Conservation (phyloP, 106 monocot species). For the Dendrobium catenatum region DNA sequence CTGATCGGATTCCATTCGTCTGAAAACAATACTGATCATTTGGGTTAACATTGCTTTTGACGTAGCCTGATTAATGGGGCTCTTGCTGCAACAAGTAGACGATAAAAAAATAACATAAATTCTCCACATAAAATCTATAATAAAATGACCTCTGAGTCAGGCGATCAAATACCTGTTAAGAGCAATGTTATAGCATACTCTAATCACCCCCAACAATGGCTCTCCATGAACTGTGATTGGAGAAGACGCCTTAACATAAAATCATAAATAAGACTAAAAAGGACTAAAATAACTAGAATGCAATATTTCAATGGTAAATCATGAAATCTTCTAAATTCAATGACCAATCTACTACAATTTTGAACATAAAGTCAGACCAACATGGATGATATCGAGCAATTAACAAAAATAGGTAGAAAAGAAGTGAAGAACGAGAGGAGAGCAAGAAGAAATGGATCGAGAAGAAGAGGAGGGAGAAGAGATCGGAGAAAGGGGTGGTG, state of each 20-base stretch:
- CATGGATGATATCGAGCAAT: background rate
- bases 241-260: background rate
- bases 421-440: background rate
- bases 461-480: background rate
- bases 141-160: background rate
- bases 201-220: conserved; percentile 75
- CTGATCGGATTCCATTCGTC: conserved; percentile 92
- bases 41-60: conserved; percentile 98
- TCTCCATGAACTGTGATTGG: conserved; percentile 82
- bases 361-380: background rate
- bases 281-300: background rate
- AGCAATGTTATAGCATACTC: conserved; percentile 95
- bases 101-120: conserved; percentile 3
- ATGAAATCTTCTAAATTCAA: background rate
- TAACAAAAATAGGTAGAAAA: background rate
- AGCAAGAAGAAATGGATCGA: background rate
- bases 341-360: background rate
- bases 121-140: background rate
- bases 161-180: conserved; percentile 63
- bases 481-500: background rate
- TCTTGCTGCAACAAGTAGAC: conserved; percentile 57
- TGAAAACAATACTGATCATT: conserved; percentile 85
- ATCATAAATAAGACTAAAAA: background rate
- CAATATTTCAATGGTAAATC: background rate
- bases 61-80: conserved; percentile 91